Evolutionary conservation across 2,329 filamentous ascomycete genomes (phyloP), one percentile per base, ranked within the genome.

Genomic region (Scedosporium dehoogii): DNA sequence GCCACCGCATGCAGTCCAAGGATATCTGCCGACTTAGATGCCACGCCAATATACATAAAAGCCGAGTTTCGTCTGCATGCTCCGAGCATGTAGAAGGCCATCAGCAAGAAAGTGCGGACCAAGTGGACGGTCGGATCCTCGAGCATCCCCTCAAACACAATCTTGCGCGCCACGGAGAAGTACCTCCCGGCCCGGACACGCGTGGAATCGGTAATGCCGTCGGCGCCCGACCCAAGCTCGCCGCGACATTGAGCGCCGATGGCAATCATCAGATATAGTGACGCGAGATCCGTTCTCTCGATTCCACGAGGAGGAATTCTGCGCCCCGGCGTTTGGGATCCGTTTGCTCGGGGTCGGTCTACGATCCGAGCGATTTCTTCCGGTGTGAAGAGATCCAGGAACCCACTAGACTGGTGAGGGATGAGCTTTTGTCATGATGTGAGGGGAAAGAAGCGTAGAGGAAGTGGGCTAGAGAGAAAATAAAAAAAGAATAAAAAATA

Each of bases 1-100:
- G 68, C 67, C 33, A 65, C 66, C 18, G 70, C 70, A 65, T 83
- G 79, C 3, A 84, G 68, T 0, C 81, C 82, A 0, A 84, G 68
- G 1, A 80, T 78, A 16, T 77, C 77, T 0, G 81, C 80, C 3
- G 81, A 78, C 63, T 79, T 78, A 1, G 79, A 75, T 1, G 81
- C 81, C 5, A 84, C 77, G 0, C 81, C 81, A 5, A 84, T 68
- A 62, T 84, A 84, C 80, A 84, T 83, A 62, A 82, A 84, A 0
- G 81, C 81, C 0, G 81, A 76, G 62, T 84, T 84, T 6, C 81
- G 74, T 46, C 79, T 79, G 62, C 82, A 84, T 4, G 79, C 80
- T 0, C 80, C 81, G 5, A 83, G 74, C 78, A 83, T 82, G 66
- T 82, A 84, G 63, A 83, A 83, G 1, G 80, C 76, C 75, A 84